Evolutionary conservation across 108 stramenopile genomes (phyloP).

Genomic region (Nitzschia sp.): DNA sequence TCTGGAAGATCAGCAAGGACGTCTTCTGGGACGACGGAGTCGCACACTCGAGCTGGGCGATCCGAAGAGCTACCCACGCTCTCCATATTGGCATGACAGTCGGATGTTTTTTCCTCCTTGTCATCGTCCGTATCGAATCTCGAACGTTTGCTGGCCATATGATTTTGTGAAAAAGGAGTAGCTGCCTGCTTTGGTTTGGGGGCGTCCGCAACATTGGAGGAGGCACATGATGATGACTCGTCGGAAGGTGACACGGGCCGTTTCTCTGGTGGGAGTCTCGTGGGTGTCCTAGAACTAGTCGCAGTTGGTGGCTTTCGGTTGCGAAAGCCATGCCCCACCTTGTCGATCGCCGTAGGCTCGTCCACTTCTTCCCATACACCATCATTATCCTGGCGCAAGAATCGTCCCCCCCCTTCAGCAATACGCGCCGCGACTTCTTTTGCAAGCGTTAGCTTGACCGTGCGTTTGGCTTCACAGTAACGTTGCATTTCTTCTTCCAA

Average conservation of each 20-base stretch:
- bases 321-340: conserved; percentile 20
- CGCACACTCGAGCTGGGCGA: too few species aligned
- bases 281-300: neutral
- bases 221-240: neutral
- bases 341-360: neutral
- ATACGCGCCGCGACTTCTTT: neutral
- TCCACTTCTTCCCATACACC: conserved; percentile 12
- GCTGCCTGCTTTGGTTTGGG: neutral
- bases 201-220: neutral
- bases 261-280: neutral
- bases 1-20: neutral
- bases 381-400: conserved; percentile 7
- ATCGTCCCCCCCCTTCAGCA: neutral
- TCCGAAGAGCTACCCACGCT: too few species aligned
- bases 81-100: neutral
- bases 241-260: neutral
- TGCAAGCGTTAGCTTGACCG: neutral
- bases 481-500: neutral
- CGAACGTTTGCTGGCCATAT: neutral
- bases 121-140: neutral
- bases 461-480: neutral
- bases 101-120: neutral
- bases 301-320: neutral
- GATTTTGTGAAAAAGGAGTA: neutral
- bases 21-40: neutral